Evolutionary conservation across 495 filamentous ascomycete species (phyloP).

Genomic region (Parathielavia hyrcaniae): DNA sequence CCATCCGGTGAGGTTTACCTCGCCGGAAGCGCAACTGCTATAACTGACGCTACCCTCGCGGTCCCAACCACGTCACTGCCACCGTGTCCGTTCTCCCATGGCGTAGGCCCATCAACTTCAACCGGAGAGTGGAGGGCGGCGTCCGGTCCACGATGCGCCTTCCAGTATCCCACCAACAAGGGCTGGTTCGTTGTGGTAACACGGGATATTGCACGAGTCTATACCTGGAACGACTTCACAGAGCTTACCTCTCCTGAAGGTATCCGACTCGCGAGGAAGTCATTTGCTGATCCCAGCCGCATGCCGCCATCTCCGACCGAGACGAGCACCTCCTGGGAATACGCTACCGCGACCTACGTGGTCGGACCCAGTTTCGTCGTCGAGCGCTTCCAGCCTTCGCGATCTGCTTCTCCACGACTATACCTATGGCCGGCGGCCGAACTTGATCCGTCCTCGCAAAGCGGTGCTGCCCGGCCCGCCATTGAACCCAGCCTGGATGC

Average conservation of each 20-base stretch:
- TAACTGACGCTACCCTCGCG: too few relatives aligned
- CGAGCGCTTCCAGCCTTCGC: slow-evolving; percentile 4
- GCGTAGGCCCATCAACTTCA: background rate
- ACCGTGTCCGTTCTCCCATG: background rate
- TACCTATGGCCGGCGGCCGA: slow-evolving; percentile 13
- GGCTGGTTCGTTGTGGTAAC: slow-evolving; percentile 19
- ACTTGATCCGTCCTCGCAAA: slow-evolving; percentile 13
- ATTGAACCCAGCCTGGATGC: background rate
- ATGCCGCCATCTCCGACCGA: too few relatives aligned
- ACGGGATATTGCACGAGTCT: slow-evolving; percentile 17
- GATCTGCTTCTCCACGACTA: background rate
- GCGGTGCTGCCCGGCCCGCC: background rate
- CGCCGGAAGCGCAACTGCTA: background rate
- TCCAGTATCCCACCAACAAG: slow-evolving; percentile 18
- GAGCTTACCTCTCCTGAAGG: slow-evolving; percentile 15
- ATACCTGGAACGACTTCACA: slow-evolving; percentile 21
- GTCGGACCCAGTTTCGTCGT: slow-evolving; percentile 12
- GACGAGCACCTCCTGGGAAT: background rate
- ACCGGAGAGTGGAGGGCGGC: background rate
- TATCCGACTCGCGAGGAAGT: background rate
- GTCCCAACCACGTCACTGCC: background rate
- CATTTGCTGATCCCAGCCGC: too few relatives aligned
- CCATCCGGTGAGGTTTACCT: background rate
- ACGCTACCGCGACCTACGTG: slow-evolving; percentile 12
- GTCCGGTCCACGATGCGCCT: background rate